phyloP scores from a whole-genome alignment of 2,329 filamentous ascomycete species.

The Harringtonia lauricola region DNA sequence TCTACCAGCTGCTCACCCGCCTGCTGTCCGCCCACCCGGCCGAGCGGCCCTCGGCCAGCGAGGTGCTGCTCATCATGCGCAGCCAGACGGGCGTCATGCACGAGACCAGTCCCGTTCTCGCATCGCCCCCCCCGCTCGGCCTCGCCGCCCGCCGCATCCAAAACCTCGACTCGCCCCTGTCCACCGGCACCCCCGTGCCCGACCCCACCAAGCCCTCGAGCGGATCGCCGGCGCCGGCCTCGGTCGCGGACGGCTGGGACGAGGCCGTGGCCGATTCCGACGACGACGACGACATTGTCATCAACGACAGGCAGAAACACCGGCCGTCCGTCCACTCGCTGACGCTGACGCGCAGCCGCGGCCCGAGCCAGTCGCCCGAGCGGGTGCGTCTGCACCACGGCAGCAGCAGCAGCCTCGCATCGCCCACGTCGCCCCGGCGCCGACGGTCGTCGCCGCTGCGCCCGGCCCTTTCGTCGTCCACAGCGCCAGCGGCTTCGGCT shows the following conservation, averaged over 20 bases:
- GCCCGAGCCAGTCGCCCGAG: slow-evolving; percentile 20
- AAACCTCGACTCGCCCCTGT: slow-evolving; percentile 42
- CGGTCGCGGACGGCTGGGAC: slow-evolving; percentile 16
- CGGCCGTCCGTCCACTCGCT: slow-evolving; percentile 23
- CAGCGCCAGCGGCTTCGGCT: not conserved
- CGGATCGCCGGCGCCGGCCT: not conserved
- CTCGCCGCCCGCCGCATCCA: slow-evolving; percentile 38
- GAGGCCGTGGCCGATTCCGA: slow-evolving; percentile 12
- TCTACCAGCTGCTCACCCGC: slow-evolving; percentile 75
- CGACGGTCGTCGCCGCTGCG: not conserved
- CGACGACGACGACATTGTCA: slow-evolving; percentile 1
- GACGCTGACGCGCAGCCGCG: slow-evolving; percentile 26
- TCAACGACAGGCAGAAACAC: slow-evolving; percentile 13
- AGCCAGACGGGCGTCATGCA: slow-evolving; percentile 35
- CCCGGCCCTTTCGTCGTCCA: not conserved
- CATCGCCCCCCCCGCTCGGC: slow-evolving; percentile 18
- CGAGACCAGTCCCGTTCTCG: slow-evolving; percentile 16
- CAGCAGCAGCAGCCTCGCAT: not conserved
- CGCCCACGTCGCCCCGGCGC: not conserved
- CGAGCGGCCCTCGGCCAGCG: slow-evolving; percentile 71
- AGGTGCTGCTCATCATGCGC: slow-evolving; percentile 71
- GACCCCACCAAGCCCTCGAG: slow-evolving; percentile 22
- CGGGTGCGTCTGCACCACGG: slow-evolving; percentile 7
- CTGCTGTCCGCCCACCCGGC: slow-evolving; percentile 67
- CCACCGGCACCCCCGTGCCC: slow-evolving; percentile 35